Conservation (phyloP, 2,329 filamentous ascomycete species). For the Thermothelomyces thermophilus region DNA sequence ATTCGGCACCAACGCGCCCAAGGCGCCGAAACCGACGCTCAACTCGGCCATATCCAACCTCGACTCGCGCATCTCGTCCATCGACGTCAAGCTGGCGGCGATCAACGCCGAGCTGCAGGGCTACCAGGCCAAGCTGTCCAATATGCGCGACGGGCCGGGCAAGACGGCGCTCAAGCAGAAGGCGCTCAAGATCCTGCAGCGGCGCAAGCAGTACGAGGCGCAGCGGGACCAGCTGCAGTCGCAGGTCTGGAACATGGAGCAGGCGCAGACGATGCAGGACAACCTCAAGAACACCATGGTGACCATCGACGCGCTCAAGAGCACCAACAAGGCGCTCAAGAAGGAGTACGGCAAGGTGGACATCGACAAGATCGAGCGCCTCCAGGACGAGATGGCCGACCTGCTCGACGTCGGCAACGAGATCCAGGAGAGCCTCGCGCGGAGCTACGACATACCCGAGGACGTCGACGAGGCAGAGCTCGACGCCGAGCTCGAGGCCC, state of each 20-base stretch:
- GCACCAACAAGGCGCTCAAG: conserved; percentile 84
- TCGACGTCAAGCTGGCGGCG: conserved; percentile 91
- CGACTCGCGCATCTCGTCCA: conserved; percentile 73
- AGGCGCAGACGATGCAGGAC: conserved; percentile 96
- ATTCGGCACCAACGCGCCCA: conserved; percentile 74
- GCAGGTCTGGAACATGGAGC: conserved; percentile 99
- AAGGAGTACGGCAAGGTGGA: conserved; percentile 97
- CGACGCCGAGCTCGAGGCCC: conserved; percentile 89
- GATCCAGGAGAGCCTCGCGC: conserved; percentile 87
- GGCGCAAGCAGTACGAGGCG: conserved; percentile 87
- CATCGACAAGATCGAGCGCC: conserved; percentile 91
- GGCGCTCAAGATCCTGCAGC: conserved; percentile 87
- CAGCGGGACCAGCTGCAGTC: conserved; percentile 90
- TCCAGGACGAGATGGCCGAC: conserved; percentile 99
- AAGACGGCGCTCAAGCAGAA: conserved; percentile 91
- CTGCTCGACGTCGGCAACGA: conserved; percentile 96
- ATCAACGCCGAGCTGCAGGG: conserved; percentile 83
- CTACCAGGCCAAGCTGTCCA: conserved; percentile 80
- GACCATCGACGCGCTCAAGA: conserved; percentile 95
- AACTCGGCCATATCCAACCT: conserved; percentile 77
- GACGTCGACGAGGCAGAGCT: conserved; percentile 95
- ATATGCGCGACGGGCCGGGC: conserved; percentile 93
- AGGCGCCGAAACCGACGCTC: conserved; percentile 84
- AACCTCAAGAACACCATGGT: conserved; percentile 98
- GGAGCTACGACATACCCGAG: conserved; percentile 91